These are phyloP conservation scores for Komagataella kurtzmanii DNA, from an alignment of 805 yeast species.

Conservation along the genomic window DNA sequence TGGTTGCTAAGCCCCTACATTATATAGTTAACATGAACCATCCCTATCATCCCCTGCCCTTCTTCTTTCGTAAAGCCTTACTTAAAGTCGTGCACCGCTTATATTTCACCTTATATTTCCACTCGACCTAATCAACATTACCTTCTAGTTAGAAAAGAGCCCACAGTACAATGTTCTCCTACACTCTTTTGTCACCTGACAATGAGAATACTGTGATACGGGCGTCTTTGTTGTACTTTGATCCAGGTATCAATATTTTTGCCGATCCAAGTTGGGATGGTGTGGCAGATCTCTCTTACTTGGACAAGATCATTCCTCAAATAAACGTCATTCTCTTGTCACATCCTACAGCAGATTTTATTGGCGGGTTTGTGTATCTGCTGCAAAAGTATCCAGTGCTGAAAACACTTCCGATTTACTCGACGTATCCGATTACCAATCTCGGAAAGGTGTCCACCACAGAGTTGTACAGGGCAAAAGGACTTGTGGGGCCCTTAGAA, in stretches of 20 bases:
- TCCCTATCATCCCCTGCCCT: neutral
- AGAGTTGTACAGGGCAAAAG: slow-evolving; percentile 65
- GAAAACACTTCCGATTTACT: slow-evolving; percentile 58
- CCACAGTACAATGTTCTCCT: slow-evolving; percentile 8
- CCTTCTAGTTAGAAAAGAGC: neutral
- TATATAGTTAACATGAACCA: neutral
- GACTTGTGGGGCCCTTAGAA: slow-evolving; percentile 61
- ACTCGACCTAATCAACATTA: neutral
- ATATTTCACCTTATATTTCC: neutral
- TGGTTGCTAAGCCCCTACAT: slow-evolving; percentile 26
- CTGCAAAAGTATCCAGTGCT: slow-evolving; percentile 46
- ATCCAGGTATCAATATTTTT: slow-evolving; percentile 25
- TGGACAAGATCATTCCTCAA: slow-evolving; percentile 28
- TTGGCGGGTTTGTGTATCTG: slow-evolving; percentile 68
- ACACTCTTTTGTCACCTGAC: slow-evolving; percentile 12
- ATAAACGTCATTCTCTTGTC: slow-evolving; percentile 70
- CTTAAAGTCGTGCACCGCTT: neutral
- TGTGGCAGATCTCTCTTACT: slow-evolving; percentile 21
- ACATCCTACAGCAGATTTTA: slow-evolving; percentile 67
- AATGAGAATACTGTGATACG: neutral
- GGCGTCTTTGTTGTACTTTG: neutral
- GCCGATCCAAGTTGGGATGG: slow-evolving; percentile 77
- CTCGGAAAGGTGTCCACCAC: slow-evolving; percentile 76
- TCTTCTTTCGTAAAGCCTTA: neutral
- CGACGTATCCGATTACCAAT: slow-evolving; percentile 84